Conservation (phyloP, 1,139 yeast species). For the Yamadazyma triangularis region DNA sequence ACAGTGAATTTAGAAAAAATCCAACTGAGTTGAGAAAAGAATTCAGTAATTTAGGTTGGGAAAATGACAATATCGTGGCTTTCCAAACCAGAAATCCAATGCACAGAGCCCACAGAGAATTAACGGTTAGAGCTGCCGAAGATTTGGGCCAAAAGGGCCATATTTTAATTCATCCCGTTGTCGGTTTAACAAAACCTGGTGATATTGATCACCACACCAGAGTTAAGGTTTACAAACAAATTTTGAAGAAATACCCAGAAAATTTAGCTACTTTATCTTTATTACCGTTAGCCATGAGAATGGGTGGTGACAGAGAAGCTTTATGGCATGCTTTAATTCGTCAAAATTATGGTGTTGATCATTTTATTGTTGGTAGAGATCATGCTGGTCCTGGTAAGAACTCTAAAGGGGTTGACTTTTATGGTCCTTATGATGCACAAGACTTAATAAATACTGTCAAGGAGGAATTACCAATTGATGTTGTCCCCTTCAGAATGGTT, state of each 20-base stretch:
- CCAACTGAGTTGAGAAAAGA: slow-evolving; percentile 88
- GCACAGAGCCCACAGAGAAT: slow-evolving; percentile 97
- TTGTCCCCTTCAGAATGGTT: slow-evolving; percentile 96
- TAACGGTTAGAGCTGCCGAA: slow-evolving; percentile 88
- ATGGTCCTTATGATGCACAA: slow-evolving; percentile 97
- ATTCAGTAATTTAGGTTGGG: slow-evolving; percentile 77
- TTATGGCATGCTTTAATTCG: slow-evolving; percentile 98
- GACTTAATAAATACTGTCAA: slow-evolving; percentile 72
- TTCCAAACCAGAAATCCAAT: slow-evolving; percentile 98
- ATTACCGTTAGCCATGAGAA: slow-evolving; percentile 95
- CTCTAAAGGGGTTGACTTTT: slow-evolving; percentile 90
- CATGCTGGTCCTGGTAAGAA: slow-evolving; percentile 97
- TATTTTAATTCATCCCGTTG: slow-evolving; percentile 92
- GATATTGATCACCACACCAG: slow-evolving; percentile 97
- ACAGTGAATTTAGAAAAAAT: slow-evolving; percentile 79
- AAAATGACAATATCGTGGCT: slow-evolving; percentile 73
- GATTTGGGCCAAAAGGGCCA: slow-evolving; percentile 49
- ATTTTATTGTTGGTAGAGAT: slow-evolving; percentile 96
- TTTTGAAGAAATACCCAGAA: slow-evolving; percentile 86
- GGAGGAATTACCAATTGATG: slow-evolving; percentile 72
- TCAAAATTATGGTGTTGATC: slow-evolving; percentile 95
- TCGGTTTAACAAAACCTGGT: slow-evolving; percentile 95
- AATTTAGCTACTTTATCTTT: slow-evolving; percentile 89
- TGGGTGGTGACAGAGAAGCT: slow-evolving; percentile 99
- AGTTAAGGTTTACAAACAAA: slow-evolving; percentile 90